These are phyloP conservation scores for Eucalyptus cloeziana DNA, from an alignment of 345 rosid genomes.

Conservation along the genomic window DNA sequence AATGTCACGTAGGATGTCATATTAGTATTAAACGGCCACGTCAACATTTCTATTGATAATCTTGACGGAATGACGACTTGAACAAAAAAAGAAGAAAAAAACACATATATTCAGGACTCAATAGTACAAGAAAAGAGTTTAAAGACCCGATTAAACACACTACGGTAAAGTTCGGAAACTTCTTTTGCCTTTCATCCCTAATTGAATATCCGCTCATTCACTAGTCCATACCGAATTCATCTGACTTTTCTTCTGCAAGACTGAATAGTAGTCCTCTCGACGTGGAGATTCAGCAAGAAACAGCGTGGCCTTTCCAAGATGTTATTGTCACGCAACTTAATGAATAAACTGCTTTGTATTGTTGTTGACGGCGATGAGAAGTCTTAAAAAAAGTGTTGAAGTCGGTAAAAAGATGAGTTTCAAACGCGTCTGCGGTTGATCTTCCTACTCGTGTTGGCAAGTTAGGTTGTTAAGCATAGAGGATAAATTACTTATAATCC, in stretches of 20 bases:
- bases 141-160: background rate
- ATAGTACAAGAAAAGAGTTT: background rate
- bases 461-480: background rate
- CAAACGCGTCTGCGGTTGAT: background rate
- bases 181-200: background rate
- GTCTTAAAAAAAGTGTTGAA: background rate
- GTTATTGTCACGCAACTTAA: background rate
- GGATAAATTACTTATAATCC: background rate
- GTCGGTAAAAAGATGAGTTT: background rate
- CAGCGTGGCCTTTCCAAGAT: background rate
- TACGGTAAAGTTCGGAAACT: background rate
- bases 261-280: background rate
- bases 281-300: background rate
- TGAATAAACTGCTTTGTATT: background rate
- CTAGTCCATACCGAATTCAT: background rate
- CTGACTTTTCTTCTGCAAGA: background rate
- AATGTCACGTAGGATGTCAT: rapidly evolving
- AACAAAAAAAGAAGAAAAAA: background rate
- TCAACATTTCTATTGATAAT: background rate
- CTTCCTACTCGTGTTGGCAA: background rate
- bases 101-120: background rate
- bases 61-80: background rate
- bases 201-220: background rate
- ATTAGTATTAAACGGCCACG: background rate
- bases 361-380: background rate